Conservation (phyloP, 2,329 filamentous ascomycete species). For the Harringtonia aguacate region DNA sequence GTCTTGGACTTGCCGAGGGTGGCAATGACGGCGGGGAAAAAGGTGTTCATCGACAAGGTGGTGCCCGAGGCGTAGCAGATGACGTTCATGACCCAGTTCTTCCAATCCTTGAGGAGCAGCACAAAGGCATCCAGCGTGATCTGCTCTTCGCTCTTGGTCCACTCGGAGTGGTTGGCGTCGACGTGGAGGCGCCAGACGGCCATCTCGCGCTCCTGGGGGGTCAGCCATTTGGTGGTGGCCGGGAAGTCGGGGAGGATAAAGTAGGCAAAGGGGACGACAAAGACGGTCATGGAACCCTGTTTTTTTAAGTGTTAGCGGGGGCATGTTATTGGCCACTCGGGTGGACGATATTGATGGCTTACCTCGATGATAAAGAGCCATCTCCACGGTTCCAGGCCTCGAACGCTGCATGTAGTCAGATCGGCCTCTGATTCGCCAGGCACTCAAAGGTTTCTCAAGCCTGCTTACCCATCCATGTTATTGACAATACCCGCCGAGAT, state of each 20-base stretch:
- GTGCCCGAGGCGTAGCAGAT: slow-evolving; percentile 47
- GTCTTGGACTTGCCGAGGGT: slow-evolving; percentile 53
- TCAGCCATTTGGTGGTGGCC: slow-evolving; percentile 33
- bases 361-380: slow-evolving; percentile 12
- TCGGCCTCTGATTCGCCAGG: too few relatives aligned
- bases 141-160: slow-evolving; percentile 44
- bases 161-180: slow-evolving; percentile 51
- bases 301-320: too few relatives aligned
- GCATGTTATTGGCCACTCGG: too few relatives aligned
- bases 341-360: not conserved
- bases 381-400: slow-evolving; percentile 6
- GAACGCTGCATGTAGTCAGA: too few relatives aligned
- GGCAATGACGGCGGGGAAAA: slow-evolving; percentile 56
- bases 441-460: too few relatives aligned
- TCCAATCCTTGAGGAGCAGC: slow-evolving; percentile 38
- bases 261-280: slow-evolving; percentile 14
- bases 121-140: slow-evolving; percentile 43
- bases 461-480: slow-evolving; percentile 43
- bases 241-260: slow-evolving; percentile 48
- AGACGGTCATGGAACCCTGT: slow-evolving; percentile 1
- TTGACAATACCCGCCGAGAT: slow-evolving; percentile 48
- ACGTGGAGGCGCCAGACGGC: slow-evolving; percentile 33
- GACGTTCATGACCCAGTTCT: slow-evolving; percentile 48
- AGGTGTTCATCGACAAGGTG: slow-evolving; percentile 50
- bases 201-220: slow-evolving; percentile 30